These are phyloP conservation scores for Coemansia sp. DNA, from an alignment of 192 early-diverging fungal genomes.

Conservation along the genomic window DNA sequence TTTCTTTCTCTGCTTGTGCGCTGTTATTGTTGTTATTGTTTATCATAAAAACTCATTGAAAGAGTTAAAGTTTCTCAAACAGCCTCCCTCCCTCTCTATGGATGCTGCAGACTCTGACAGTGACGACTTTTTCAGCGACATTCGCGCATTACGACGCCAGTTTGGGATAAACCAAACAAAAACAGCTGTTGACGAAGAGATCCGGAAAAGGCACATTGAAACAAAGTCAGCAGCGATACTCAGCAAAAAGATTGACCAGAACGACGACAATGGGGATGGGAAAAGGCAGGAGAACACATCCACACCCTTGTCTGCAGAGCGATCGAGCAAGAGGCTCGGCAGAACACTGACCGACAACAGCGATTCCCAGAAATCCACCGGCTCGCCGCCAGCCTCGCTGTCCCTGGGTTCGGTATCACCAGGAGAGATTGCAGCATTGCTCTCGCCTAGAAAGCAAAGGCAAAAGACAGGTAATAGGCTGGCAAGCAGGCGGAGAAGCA, in stretches of 20 bases:
- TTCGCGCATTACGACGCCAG: constrained; percentile 25
- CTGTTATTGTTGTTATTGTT: too few relatives aligned
- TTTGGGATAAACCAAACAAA: constrained; percentile 20
- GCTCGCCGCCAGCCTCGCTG: not conserved
- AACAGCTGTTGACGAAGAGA: not conserved
- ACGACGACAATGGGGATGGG: not conserved
- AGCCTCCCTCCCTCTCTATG: not conserved
- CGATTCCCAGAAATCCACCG: not conserved
- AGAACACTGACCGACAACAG: not conserved
- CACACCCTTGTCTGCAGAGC: not conserved
- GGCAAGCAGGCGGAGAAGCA: constrained; percentile 10
- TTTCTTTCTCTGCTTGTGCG: too few relatives aligned
- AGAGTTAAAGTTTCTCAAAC: too few relatives aligned
- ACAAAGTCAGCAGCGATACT: not conserved
- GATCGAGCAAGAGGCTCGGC: not conserved
- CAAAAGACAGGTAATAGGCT: not conserved
- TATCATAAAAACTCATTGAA: too few relatives aligned
- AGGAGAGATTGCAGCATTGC: constrained; percentile 37
- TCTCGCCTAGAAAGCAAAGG: constrained; percentile 20
- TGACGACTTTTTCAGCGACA: constrained; percentile 46
- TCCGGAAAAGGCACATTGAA: not conserved
- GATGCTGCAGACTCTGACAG: constrained; percentile 34
- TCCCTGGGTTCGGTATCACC: constrained; percentile 19
- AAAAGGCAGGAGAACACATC: not conserved
- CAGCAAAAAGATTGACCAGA: not conserved